Evolutionary conservation across 2,329 filamentous ascomycete genomes (phyloP), one percentile per base, ranked within the genome.

Genomic region (Pseudogymnoascus sp.): DNA sequence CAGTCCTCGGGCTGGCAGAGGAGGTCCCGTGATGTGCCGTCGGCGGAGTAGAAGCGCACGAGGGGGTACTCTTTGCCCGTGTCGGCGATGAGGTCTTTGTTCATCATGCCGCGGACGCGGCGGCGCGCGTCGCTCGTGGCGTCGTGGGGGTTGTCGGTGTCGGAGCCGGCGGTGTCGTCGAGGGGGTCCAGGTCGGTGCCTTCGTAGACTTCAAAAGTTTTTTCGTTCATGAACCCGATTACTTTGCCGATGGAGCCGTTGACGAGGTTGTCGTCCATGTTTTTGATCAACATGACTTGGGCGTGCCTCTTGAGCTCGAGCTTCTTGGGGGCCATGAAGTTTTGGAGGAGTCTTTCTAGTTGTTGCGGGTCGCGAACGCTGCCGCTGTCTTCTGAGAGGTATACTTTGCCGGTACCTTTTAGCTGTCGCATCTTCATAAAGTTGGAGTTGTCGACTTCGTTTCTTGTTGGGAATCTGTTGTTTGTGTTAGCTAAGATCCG

Each of bases 221-320:
- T 76, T 65, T 88, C 83, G 59, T 80, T 84, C 87, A 91, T 92
- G 73, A 96, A 96, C 5, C 81, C 84, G 11, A 87, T 81, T 4
- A 99, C 88, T 64, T 89, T 92, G 22, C 94, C 94, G 8, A 99
- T 79, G 0, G 93, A 96, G 4, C 94, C 94, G 70, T 99, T 99
- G 67, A 97, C 94, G 0, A 99, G 81, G 0, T 84, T 87, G 38
- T 96, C 91, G 70, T 99, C 94, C 76, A 97, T 87, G 68, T 99
- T 99, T 74, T 99, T 99, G 79, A 99, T 97, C n/a, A 99, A 79
- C 94, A 99, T 99, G 47, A 99, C 95, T 71, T 99, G 95, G 0
- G 94, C 90, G 8, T 91, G 90, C 64, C 94, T 87, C 73, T 97
- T 97, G 30, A 99, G 76, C 34, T 89, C 84, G 18, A 99, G 83